Percentiles rank a stretch among this genome's conserved stretches.
phyloP scores from a whole-genome alignment of 2,329 filamentous ascomycete genomes.

The Exophiala sideris region DNA sequence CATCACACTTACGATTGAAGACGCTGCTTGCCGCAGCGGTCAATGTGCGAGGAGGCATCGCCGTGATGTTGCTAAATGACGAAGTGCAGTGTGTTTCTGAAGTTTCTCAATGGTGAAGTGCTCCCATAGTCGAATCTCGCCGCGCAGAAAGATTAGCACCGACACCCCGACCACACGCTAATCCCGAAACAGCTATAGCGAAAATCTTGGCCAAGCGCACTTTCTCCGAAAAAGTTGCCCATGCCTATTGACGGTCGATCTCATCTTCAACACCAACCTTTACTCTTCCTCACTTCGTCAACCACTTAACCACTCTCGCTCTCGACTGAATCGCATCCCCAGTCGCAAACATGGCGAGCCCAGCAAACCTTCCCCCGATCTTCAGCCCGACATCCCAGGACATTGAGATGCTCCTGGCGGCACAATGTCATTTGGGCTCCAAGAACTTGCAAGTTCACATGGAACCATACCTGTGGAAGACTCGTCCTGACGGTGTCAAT shows the following conservation, averaged over 20 bases:
- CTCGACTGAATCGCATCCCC: slow-evolving; percentile 46
- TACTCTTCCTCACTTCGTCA: slow-evolving; percentile 30
- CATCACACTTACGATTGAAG: slow-evolving; percentile 21
- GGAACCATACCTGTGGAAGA: slow-evolving; percentile 99
- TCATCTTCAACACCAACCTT: slow-evolving; percentile 31
- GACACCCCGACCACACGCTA: background rate
- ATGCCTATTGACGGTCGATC: background rate
- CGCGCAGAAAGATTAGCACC: slow-evolving; percentile 19
- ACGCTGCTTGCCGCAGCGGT: slow-evolving; percentile 15
- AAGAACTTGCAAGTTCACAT: slow-evolving; percentile 99
- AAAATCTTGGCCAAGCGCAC: slow-evolving; percentile 3
- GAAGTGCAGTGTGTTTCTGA: slow-evolving; percentile 9
- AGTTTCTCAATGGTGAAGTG: slow-evolving; percentile 3
- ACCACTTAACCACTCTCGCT: slow-evolving; percentile 43
- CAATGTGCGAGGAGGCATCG: slow-evolving; percentile 24
- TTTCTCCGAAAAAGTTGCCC: background rate
- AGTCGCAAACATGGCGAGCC: slow-evolving; percentile 60
- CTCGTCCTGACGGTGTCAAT: slow-evolving; percentile 96
- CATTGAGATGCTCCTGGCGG: slow-evolving; percentile 98
- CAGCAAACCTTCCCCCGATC: slow-evolving; percentile 85
- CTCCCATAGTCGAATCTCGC: slow-evolving; percentile 1
- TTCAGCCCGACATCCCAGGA: slow-evolving; percentile 98
- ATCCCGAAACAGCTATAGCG: background rate
- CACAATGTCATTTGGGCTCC: slow-evolving; percentile 92
- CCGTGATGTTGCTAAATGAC: slow-evolving; percentile 1